Conservation (phyloP, 768 basidiomycete species). For the Phylloporus scabripes region DNA sequence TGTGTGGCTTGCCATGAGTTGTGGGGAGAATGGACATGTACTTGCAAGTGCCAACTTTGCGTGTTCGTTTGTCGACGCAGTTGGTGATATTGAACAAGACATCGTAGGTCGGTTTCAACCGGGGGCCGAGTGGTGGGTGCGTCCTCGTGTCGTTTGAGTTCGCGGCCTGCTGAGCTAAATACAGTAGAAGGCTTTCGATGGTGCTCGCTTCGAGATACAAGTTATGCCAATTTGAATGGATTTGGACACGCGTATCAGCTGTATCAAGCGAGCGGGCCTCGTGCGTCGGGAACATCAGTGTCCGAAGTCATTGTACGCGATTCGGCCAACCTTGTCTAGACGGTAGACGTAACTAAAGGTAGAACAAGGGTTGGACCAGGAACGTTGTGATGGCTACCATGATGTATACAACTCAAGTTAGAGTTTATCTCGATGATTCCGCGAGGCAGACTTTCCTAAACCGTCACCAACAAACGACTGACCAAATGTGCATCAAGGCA, state of each 20-base stretch:
- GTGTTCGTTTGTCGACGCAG: not conserved
- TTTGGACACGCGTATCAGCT: constrained; percentile 20
- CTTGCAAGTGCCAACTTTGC: not conserved
- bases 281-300: constrained; percentile 12
- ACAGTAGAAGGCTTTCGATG: not conserved
- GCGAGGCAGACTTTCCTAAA: constrained; percentile 26
- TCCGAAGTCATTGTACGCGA: constrained; percentile 13
- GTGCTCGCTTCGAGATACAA: not conserved
- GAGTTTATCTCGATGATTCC: constrained; percentile 16
- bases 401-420: constrained; percentile 11
- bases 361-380: constrained; percentile 25
- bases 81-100: constrained; percentile 2
- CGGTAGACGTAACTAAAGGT: constrained; percentile 16
- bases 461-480: constrained; percentile 30
- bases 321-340: constrained; percentile 12
- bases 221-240: constrained; percentile 13
- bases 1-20: constrained; percentile 15
- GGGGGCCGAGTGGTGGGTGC: constrained; percentile 1
- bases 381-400: constrained; percentile 28
- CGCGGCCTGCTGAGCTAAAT: constrained; percentile 1
- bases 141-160: constrained; percentile 4
- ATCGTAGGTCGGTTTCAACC: constrained; percentile 4
- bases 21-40: constrained; percentile 19
- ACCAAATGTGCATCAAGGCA: constrained; percentile 30
- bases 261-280: constrained; percentile 15